Evolutionary conservation across 2,329 filamentous ascomycete species (phyloP).

Genomic region (Colletotrichum lini): DNA sequence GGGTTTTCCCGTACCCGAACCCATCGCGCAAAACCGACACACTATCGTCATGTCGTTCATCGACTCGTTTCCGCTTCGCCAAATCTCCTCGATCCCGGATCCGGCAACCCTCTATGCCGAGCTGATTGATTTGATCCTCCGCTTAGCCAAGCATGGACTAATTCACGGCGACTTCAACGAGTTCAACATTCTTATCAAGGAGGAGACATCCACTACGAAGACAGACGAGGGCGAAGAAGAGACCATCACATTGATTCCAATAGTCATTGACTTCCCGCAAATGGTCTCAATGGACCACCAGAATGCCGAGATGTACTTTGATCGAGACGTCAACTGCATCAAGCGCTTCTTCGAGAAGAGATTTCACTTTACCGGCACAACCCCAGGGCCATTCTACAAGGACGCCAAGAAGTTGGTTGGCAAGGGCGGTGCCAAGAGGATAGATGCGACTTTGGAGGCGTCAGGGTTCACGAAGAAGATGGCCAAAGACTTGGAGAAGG

Average conservation of each 20-base stretch:
- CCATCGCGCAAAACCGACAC: constrained; percentile 90
- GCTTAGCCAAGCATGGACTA: constrained; percentile 86
- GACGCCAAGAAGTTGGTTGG: constrained; percentile 84
- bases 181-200: constrained; percentile 97
- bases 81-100: constrained; percentile 87
- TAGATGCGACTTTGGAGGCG: constrained; percentile 92
- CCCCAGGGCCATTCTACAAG: constrained; percentile 86
- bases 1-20: constrained; percentile 90
- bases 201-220: constrained; percentile 63
- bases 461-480: constrained; percentile 98
- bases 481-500: constrained; percentile 91
- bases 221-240: constrained; percentile 59
- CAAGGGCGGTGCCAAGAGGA: constrained; percentile 74
- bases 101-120: constrained; percentile 92
- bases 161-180: constrained; percentile 99
- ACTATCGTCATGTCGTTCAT: constrained; percentile 97
- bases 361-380: constrained; percentile 88
- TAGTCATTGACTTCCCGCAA: constrained; percentile 97
- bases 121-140: constrained; percentile 87
- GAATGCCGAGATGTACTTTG: constrained; percentile 98
- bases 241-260: constrained; percentile 75
- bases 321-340: constrained; percentile 94
- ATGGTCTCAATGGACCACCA: constrained; percentile 96
- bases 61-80: constrained; percentile 91
- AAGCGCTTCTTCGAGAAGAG: constrained; percentile 93